These are phyloP conservation scores for Pseudovirgaria hyperparasitica DNA, from an alignment of 2,329 filamentous ascomycete species.

Conservation along the genomic window DNA sequence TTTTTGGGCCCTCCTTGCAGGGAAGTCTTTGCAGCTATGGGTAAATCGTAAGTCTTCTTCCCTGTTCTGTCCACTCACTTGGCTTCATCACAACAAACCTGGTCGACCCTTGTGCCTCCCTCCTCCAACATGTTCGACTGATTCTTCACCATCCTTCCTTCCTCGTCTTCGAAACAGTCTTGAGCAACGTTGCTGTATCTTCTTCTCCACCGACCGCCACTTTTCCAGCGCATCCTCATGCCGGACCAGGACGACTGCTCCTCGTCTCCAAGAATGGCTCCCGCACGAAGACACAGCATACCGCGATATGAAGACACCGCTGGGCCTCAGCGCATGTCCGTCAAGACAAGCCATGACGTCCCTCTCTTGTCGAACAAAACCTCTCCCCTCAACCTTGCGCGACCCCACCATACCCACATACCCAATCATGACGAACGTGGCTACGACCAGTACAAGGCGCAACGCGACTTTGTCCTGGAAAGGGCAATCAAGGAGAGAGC, in stretches of 20 bases:
- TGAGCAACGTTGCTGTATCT: background rate
- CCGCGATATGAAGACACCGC: conserved; percentile 8
- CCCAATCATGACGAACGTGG: conserved; percentile 13
- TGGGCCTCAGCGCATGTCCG: conserved; percentile 9
- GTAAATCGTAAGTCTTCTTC: conserved; percentile 27
- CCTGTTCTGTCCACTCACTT: background rate
- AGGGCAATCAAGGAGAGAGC: conserved; percentile 14
- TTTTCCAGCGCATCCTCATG: background rate
- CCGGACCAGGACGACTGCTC: background rate
- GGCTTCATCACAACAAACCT: background rate
- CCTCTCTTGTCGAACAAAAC: conserved; percentile 13
- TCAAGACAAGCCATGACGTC: no score
- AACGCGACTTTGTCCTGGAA: conserved; percentile 13
- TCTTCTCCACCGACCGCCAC: background rate
- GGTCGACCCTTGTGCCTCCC: background rate
- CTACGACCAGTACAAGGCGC: conserved; percentile 14
- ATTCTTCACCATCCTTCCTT: conserved; percentile 5
- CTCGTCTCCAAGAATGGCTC: conserved; percentile 5
- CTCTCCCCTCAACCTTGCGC: conserved; percentile 19
- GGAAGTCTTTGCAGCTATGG: conserved; percentile 21
- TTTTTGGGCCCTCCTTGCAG: no score
- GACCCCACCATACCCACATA: conserved; percentile 11
- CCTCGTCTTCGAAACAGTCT: background rate
- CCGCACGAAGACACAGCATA: conserved; percentile 5
- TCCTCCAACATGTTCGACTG: background rate